Evolutionary conservation across 495 filamentous ascomycete species (phyloP).

Genomic region (Hypoxylon cercidicola): DNA sequence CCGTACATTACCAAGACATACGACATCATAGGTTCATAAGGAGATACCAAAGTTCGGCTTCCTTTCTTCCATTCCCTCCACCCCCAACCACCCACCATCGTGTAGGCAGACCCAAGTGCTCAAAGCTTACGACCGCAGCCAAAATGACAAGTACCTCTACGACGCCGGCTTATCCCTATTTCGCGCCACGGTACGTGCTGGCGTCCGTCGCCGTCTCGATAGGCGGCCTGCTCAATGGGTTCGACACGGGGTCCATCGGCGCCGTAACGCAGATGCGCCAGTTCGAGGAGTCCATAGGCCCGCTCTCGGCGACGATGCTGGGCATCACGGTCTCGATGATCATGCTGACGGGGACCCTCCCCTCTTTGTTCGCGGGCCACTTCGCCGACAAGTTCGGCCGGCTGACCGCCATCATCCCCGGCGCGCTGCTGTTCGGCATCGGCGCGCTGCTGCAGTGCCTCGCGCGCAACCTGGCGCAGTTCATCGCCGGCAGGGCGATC

Average conservation of each 20-base stretch:
- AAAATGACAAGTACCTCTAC: constrained; percentile 19
- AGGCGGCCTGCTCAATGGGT: constrained; percentile 50
- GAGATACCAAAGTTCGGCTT: background rate
- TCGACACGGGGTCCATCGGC: constrained; percentile 73
- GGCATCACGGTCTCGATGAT: constrained; percentile 73
- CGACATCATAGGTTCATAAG: too few species aligned
- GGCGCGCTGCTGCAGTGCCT: constrained; percentile 62
- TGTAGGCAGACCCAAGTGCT: background rate
- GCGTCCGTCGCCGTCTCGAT: constrained; percentile 40
- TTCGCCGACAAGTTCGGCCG: constrained; percentile 69
- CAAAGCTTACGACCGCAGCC: background rate
- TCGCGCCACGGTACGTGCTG: constrained; percentile 40
- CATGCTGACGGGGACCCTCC: constrained; percentile 68
- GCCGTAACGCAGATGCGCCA: constrained; percentile 69
- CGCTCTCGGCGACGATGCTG: constrained; percentile 63
- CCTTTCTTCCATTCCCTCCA: background rate
- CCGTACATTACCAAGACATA: too few species aligned
- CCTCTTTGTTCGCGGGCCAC: constrained; percentile 70
- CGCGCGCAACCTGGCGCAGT: constrained; percentile 60
- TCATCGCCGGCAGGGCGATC: constrained; percentile 65
- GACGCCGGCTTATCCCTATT: constrained; percentile 19
- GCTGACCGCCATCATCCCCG: constrained; percentile 62
- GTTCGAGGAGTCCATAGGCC: constrained; percentile 62
- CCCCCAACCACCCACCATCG: background rate
- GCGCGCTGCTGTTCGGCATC: constrained; percentile 63